A percentile compares a stretch with the other conserved stretches of the same genome.
These are phyloP conservation scores for Penicillium bialowiezense DNA, from an alignment of 495 filamentous ascomycete species.

Conservation along the genomic window DNA sequence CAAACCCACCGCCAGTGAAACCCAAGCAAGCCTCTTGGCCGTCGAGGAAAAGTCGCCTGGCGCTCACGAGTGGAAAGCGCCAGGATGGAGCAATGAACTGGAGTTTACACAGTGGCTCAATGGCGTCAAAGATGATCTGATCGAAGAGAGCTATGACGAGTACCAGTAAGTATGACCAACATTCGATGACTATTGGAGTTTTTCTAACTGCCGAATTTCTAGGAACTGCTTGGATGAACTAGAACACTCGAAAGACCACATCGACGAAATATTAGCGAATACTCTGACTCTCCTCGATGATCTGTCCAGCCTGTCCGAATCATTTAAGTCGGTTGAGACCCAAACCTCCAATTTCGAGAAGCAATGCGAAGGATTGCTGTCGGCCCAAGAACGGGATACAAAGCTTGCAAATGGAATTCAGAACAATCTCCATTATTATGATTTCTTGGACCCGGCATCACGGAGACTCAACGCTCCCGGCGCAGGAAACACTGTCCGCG, in stretches of 20 bases:
- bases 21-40: slow-evolving; percentile 18
- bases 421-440: slow-evolving; percentile 85
- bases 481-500: slow-evolving; percentile 75
- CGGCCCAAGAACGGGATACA: slow-evolving; percentile 73
- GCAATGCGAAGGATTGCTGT: slow-evolving; percentile 81
- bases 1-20: slow-evolving; percentile 28
- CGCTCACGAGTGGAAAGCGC: slow-evolving; percentile 6
- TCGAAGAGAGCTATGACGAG: slow-evolving; percentile 79
- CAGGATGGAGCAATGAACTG: slow-evolving; percentile 45
- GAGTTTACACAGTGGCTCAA: slow-evolving; percentile 63
- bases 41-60: slow-evolving; percentile 18
- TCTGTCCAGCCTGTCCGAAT: slow-evolving; percentile 71
- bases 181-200: background rate
- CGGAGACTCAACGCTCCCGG: slow-evolving; percentile 88
- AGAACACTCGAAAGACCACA: slow-evolving; percentile 70
- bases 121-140: slow-evolving; percentile 59
- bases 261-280: slow-evolving; percentile 74
- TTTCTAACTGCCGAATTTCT: slow-evolving; percentile 2
- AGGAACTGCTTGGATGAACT: slow-evolving; percentile 79
- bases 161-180: slow-evolving; percentile 74
- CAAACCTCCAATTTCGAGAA: slow-evolving; percentile 90
- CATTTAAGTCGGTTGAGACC: slow-evolving; percentile 80
- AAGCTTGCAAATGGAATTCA: slow-evolving; percentile 77
- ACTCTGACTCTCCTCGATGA: slow-evolving; percentile 70
- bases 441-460: slow-evolving; percentile 86